Percentiles rank a stretch among this genome's conserved stretches.
Conservation (phyloP, 2,329 filamentous ascomycete genomes). For the Fusarium circinatum region DNA sequence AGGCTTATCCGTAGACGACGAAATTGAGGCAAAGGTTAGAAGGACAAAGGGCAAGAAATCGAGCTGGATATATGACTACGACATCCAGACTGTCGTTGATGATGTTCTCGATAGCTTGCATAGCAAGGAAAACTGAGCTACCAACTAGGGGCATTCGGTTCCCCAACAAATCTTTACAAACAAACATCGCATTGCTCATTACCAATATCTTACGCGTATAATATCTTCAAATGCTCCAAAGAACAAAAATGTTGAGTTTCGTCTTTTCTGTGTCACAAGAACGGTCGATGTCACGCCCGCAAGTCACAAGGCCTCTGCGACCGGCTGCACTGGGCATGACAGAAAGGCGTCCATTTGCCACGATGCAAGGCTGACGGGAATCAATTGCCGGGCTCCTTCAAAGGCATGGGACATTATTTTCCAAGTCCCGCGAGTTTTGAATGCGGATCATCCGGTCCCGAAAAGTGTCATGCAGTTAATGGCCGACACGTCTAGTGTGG, state of each 20-base stretch:
- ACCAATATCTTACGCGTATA: not conserved
- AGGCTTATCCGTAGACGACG: slow-evolving; percentile 31
- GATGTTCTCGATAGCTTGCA: slow-evolving; percentile 4
- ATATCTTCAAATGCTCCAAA: not conserved
- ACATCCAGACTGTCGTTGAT: slow-evolving; percentile 36
- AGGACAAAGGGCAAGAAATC: slow-evolving; percentile 35
- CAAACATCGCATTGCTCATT: not conserved
- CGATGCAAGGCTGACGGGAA: not conserved
- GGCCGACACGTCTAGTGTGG: not conserved
- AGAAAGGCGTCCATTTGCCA: not conserved
- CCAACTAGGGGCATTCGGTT: not conserved
- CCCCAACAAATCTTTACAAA: not conserved
- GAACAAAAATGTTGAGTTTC: not conserved
- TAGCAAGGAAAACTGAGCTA: not conserved
- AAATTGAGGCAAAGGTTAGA: slow-evolving; percentile 40
- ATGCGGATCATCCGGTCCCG: slow-evolving; percentile 16
- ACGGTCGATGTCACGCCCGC: not conserved
- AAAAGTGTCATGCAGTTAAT: not conserved
- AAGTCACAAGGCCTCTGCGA: slow-evolving; percentile 3
- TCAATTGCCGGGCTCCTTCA: not conserved
- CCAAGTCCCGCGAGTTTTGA: not conserved
- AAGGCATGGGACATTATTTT: not conserved
- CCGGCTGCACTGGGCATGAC: not conserved
- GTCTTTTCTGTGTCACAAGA: slow-evolving; percentile 2
- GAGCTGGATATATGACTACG: slow-evolving; percentile 45